These are phyloP conservation scores for Mytilinidion resinicola DNA, from an alignment of 495 filamentous ascomycete species.

Conservation along the genomic window DNA sequence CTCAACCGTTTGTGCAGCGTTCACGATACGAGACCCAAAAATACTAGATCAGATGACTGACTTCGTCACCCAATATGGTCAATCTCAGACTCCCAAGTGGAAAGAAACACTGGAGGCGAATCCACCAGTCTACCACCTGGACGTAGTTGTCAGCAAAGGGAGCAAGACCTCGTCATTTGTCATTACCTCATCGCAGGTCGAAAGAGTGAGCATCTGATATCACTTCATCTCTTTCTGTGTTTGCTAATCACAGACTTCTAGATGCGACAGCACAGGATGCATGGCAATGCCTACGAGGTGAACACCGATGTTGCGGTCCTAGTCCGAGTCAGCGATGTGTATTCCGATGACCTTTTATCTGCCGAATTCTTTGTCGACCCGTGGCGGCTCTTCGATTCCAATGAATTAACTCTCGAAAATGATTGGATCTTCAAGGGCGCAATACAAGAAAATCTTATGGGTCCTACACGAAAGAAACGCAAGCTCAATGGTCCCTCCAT, in stretches of 20 bases:
- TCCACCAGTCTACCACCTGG: neutral
- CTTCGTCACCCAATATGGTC: neutral
- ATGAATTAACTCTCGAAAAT: neutral
- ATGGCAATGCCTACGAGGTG: neutral
- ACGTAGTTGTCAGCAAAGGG: neutral
- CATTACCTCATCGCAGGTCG: neutral
- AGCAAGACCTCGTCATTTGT: neutral
- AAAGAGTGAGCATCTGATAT: neutral
- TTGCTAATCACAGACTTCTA: neutral
- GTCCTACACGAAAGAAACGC: no score
- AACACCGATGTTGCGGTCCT: neutral
- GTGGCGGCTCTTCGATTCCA: neutral
- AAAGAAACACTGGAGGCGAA: no score
- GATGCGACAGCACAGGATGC: neutral
- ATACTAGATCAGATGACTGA: neutral
- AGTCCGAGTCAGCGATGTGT: neutral
- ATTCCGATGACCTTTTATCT: neutral
- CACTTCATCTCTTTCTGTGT: slow-evolving; percentile 5
- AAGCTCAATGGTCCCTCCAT: no score
- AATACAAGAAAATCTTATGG: no score
- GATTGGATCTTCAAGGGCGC: neutral
- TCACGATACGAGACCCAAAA: neutral
- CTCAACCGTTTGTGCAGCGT: no score
- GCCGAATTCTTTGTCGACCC: slow-evolving; percentile 1
- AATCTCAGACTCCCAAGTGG: no score